These are phyloP conservation scores for Phytopythium ostracodes DNA, from an alignment of 352 stramenopile species.

Conservation along the genomic window DNA sequence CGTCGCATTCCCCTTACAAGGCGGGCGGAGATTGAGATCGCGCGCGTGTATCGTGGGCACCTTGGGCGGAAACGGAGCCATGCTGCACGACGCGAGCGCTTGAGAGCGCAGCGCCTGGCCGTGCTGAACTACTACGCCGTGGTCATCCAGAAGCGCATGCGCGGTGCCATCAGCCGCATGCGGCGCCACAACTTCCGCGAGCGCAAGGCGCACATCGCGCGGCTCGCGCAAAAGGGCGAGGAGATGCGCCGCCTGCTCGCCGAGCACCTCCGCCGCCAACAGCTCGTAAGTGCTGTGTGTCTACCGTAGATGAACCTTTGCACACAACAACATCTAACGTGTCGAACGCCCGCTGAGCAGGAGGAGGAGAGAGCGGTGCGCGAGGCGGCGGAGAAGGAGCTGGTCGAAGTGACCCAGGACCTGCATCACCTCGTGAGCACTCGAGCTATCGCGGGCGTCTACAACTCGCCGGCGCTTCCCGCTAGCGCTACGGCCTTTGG, in stretches of 20 bases:
- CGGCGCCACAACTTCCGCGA: slow-evolving; percentile 51
- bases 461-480: slow-evolving; percentile 41
- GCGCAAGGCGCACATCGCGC: slow-evolving; percentile 49
- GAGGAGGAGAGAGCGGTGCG: slow-evolving; percentile 32
- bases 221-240: slow-evolving; percentile 48
- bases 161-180: slow-evolving; percentile 41
- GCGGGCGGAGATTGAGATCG: slow-evolving; percentile 45
- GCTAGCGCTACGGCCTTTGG: slow-evolving; percentile 43
- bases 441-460: slow-evolving; percentile 46
- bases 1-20: slow-evolving; percentile 18
- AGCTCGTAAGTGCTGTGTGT: slow-evolving; percentile 18
- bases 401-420: slow-evolving; percentile 50
- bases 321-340: too few species aligned
- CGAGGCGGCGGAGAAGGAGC: slow-evolving; percentile 33
- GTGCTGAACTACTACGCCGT: slow-evolving; percentile 47
- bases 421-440: slow-evolving; percentile 66
- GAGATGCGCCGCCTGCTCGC: slow-evolving; percentile 38
- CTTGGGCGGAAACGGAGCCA: slow-evolving; percentile 32
- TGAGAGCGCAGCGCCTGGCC: slow-evolving; percentile 18
- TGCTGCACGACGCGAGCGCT: slow-evolving; percentile 13
- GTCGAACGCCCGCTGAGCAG: slow-evolving; percentile 1
- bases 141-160: slow-evolving; percentile 50
- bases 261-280: slow-evolving; percentile 38
- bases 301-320: neutral
- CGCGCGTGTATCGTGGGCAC: slow-evolving; percentile 55